These are phyloP conservation scores for Aegle marmelos DNA, from an alignment of 345 rosid genomes.

Conservation along the genomic window DNA sequence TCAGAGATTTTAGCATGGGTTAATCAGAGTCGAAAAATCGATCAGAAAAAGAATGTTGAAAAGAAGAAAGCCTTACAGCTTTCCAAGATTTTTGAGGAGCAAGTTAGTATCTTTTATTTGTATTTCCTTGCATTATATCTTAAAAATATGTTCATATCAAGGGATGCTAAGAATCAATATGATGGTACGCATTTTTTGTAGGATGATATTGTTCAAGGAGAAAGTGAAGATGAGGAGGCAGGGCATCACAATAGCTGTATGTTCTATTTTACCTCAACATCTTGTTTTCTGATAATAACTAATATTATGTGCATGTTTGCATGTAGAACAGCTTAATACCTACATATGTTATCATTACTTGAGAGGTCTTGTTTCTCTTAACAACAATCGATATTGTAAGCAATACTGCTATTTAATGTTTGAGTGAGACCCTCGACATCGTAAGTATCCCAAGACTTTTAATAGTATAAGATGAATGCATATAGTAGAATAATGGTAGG, in stretches of 20 bases:
- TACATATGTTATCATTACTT: background rate
- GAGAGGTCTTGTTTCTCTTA: background rate
- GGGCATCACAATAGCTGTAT: constrained; percentile 38
- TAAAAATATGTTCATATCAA: constrained; percentile 5
- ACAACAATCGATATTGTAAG: background rate
- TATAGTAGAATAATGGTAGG: background rate
- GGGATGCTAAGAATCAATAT: constrained; percentile 10
- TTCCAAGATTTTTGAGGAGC: constrained; percentile 85
- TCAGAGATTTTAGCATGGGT: constrained; percentile 81
- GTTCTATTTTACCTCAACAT: constrained; percentile 18
- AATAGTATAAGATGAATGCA: background rate
- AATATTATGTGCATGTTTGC: background rate
- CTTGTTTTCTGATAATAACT: background rate
- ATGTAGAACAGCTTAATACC: background rate
- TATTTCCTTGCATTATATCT: constrained; percentile 12
- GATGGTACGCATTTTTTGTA: constrained; percentile 25
- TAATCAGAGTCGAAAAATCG: constrained; percentile 68
- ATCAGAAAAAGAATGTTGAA: constrained; percentile 61
- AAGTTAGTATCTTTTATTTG: constrained; percentile 40
- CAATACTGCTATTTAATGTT: background rate
- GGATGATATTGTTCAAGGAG: constrained; percentile 76
- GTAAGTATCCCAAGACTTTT: background rate
- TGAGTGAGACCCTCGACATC: background rate
- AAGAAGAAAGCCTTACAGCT: constrained; percentile 79
- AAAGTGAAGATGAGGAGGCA: constrained; percentile 66